Percentiles rank a stretch among this genome's conserved stretches.
These are phyloP conservation scores for Davidsoniella eucalypti DNA, from an alignment of 2,329 filamentous ascomycete species.

Conservation along the genomic window DNA sequence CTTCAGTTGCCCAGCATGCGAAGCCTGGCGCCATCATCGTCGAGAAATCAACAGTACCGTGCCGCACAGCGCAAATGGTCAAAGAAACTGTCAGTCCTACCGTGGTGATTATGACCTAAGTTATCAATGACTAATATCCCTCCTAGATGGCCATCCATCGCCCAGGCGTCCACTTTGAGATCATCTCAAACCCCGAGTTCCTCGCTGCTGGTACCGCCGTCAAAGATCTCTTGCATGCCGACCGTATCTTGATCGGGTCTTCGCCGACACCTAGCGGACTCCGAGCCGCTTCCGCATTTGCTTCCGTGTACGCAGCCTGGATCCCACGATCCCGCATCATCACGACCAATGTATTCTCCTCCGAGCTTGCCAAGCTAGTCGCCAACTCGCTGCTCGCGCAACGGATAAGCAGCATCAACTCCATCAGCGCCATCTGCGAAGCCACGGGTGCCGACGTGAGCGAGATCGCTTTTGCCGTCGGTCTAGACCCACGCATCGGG, in stretches of 20 bases:
- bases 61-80: constrained; percentile 54
- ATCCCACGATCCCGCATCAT: constrained; percentile 50
- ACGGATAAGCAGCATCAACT: constrained; percentile 66
- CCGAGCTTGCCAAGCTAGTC: constrained; percentile 62
- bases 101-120: not conserved
- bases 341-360: constrained; percentile 59
- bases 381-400: constrained; percentile 71
- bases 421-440: constrained; percentile 66
- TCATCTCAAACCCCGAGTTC: constrained; percentile 71
- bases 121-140: not conserved
- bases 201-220: constrained; percentile 64
- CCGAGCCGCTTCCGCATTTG: constrained; percentile 45
- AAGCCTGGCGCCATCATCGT: constrained; percentile 56
- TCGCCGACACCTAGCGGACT: constrained; percentile 41
- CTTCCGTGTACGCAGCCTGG: constrained; percentile 54
- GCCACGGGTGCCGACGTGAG: constrained; percentile 59
- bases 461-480: constrained; percentile 51
- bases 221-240: constrained; percentile 50
- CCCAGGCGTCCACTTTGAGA: constrained; percentile 51
- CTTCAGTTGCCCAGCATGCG: constrained; percentile 49
- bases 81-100: constrained; percentile 41
- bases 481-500: constrained; percentile 56
- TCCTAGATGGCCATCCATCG: constrained; percentile 38
- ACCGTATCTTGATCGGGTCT: constrained; percentile 61
- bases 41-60: constrained; percentile 69